Base-by-base conservation (phyloP, 495 filamentous ascomycete species). In the Penicillium waksmanii region DNA sequence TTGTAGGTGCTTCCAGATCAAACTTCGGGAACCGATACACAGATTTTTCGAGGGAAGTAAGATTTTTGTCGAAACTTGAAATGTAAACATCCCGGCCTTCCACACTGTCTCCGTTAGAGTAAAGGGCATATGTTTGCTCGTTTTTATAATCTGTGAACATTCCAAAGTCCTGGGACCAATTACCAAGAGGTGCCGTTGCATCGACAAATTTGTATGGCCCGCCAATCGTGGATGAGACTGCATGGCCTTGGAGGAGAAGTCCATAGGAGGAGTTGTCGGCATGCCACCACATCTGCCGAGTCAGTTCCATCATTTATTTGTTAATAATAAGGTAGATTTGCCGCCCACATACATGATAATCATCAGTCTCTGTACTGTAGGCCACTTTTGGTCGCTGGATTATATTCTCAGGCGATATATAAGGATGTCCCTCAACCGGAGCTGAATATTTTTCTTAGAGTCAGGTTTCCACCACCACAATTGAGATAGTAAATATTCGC, bases 381-480 rank as follows among this genome's bases (percentile, higher is more conserved):
- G 62, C 64, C 8, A 70, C 67, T 48, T 70, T 70, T 8, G 67
- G 67, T 25, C 67, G 64, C 38, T 70, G 67, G n/a, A 70, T 70
- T 6, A 70, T 51, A 43, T 61, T 42, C 18, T 60, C 49, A 1
- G 64, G 47, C 6, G 67, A 66, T 25, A 70, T 67, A 27, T 67
- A 70, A 6, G 56, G 51, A 23, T 70, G 64, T 17, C 65, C 62
- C 49, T 67, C 55, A 11, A 70, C 43, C 6, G 67, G 67, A 38
- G 60, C 67, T 70, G 1, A 19, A 43, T 1, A 21, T 12, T 10
- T 51, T 13, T 36, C 0, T n/a, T 13, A 13, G 36, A 38, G 11
- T 9, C 1, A 4, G 11, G 11, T 1, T 38, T n/a, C 36, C 36
- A 1, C 36, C 12, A 13, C 0, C 12, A 38, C 11, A 12, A 0